Conservation (phyloP, 805 yeast genomes). For the Zygosaccharomyces gambellarensis region DNA sequence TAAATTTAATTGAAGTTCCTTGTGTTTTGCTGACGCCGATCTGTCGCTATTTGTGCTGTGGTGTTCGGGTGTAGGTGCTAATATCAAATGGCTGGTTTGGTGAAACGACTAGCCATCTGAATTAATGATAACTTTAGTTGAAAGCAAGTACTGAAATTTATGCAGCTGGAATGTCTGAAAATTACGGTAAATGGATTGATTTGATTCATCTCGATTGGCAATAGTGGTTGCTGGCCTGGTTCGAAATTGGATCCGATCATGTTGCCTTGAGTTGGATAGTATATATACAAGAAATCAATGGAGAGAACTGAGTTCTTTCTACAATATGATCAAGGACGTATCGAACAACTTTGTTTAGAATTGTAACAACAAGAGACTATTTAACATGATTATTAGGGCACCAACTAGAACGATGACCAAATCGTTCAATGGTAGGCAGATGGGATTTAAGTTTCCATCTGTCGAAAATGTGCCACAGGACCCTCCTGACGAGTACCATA, state of each 20-base stretch:
- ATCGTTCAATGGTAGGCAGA: constrained; percentile 39
- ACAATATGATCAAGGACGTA: neutral
- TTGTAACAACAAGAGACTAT: neutral
- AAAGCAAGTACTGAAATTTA: neutral
- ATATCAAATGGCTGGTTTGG: constrained; percentile 3
- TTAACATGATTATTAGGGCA: constrained; percentile 24
- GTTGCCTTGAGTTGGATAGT: neutral
- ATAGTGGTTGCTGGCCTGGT: constrained; percentile 1
- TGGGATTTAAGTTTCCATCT: constrained; percentile 39
- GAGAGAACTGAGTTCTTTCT: neutral
- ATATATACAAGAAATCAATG: constrained; percentile 1
- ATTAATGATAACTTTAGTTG: neutral
- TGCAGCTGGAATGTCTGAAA: neutral
- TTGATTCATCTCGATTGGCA: neutral
- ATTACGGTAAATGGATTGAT: neutral
- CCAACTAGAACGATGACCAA: constrained; percentile 36
- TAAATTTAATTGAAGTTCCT: neutral
- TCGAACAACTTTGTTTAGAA: neutral
- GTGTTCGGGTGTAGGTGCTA: neutral
- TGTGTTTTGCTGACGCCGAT: neutral
- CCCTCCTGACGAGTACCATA: constrained; percentile 17
- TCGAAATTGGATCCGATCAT: neutral
- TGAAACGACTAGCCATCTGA: constrained; percentile 1
- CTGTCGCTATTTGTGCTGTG: neutral
- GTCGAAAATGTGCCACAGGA: constrained; percentile 21